Evolutionary conservation across 179 eudicot genomes (phyloP).

Genomic region (Heliamphora pulchella): DNA sequence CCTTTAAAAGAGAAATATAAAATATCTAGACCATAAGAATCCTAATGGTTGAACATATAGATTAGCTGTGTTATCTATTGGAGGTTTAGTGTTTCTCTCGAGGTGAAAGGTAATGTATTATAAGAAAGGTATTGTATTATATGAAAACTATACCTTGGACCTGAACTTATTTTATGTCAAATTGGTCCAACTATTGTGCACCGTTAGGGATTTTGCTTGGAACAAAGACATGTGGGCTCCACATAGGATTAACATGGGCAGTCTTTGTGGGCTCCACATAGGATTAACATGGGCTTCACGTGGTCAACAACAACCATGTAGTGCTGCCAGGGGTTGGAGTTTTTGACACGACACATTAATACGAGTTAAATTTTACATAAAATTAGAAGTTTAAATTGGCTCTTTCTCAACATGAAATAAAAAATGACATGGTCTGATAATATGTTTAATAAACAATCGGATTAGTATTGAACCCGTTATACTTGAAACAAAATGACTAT

Average conservation of each 20-base stretch:
- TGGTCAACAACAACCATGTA: conserved; percentile 4
- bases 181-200: background rate
- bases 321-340: background rate
- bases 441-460: too few relatives aligned
- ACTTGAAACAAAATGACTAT: too few relatives aligned
- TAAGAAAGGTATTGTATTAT: background rate
- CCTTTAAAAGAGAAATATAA: background rate
- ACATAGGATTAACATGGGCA: too few relatives aligned
- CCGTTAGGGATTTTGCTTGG: background rate
- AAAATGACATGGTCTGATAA: too few relatives aligned
- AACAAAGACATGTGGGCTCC: background rate
- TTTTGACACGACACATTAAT: too few relatives aligned
- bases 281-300: background rate
- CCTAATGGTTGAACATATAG: background rate
- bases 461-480: too few relatives aligned
- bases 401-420: too few relatives aligned
- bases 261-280: background rate
- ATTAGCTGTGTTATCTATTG: background rate
- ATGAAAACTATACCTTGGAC: background rate
- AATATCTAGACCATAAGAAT: background rate
- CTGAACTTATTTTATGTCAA: background rate
- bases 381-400: too few relatives aligned
- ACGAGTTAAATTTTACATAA: too few relatives aligned
- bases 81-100: background rate
- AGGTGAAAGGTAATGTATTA: background rate